A percentile compares a stretch with the other conserved stretches of the same genome.
phyloP scores from a whole-genome alignment of 352 stramenopile genomes.

The Pythium sp. region DNA sequence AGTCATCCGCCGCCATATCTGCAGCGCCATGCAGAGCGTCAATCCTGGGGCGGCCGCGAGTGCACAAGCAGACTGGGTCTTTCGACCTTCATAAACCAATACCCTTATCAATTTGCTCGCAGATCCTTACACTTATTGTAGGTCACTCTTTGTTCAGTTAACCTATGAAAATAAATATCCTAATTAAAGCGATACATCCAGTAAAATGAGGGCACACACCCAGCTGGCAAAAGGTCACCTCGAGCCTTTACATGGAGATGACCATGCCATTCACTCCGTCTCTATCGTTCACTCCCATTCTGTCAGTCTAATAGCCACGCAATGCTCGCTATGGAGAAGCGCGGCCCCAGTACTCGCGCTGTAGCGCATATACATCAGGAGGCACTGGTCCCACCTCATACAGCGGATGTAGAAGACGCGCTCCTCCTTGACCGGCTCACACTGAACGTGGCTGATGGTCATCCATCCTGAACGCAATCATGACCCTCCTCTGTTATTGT shows the following conservation, averaged over 20 bases:
- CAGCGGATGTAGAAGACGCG: not conserved
- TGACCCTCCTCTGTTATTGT: too few species aligned
- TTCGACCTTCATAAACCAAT: constrained; percentile 1
- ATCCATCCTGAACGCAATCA: not conserved
- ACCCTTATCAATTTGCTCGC: not conserved
- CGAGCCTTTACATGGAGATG: not conserved
- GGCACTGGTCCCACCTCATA: not conserved
- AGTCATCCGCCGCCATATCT: not conserved
- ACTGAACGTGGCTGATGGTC: not conserved
- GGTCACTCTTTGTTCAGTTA: too few species aligned
- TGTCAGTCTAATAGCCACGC: not conserved
- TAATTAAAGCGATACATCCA: not conserved
- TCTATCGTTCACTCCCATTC: not conserved
- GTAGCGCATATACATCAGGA: not conserved
- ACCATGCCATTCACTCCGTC: not conserved
- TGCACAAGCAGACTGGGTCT: not conserved
- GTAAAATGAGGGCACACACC: not conserved
- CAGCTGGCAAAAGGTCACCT: constrained; percentile 5
- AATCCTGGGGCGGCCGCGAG: not conserved
- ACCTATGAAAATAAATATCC: not conserved
- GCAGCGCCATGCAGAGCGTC: constrained; percentile 1
- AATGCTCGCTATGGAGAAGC: not conserved
- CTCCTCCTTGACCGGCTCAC: not conserved
- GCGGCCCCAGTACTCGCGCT: too few species aligned
- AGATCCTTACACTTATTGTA: not conserved